Evolutionary conservation across 495 filamentous ascomycete genomes (phyloP).

Genomic region (Aspergillus incahuasiensis): DNA sequence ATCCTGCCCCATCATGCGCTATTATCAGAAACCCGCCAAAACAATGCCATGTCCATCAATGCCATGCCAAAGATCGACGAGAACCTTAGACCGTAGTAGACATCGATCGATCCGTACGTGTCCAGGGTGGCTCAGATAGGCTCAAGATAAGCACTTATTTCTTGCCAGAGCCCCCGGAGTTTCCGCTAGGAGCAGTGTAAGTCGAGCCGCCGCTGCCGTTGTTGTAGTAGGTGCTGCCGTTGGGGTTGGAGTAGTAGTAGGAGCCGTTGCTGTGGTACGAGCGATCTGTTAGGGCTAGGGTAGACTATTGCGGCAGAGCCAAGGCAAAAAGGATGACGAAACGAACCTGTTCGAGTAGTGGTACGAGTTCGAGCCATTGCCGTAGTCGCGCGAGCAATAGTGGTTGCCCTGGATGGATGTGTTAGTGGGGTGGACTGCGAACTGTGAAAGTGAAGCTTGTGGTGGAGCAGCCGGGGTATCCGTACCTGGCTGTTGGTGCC

Average conservation of each 20-base stretch:
- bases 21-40: too few species aligned
- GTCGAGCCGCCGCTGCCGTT: slow-evolving; percentile 34
- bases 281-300: too few species aligned
- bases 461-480: neutral
- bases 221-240: slow-evolving; percentile 50
- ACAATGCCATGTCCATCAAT: too few species aligned
- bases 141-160: slow-evolving; percentile 16
- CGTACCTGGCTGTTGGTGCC: slow-evolving; percentile 49
- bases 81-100: too few species aligned
- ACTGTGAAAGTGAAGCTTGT: neutral
- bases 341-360: slow-evolving; percentile 47
- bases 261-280: slow-evolving; percentile 36
- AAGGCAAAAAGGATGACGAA: neutral
- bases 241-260: slow-evolving; percentile 51
- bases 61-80: too few species aligned
- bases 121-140: too few species aligned
- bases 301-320: too few species aligned
- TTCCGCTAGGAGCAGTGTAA: slow-evolving; percentile 32
- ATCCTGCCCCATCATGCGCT: too few species aligned
- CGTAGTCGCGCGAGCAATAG: slow-evolving; percentile 48
- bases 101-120: too few species aligned
- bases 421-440: neutral
- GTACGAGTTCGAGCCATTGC: slow-evolving; percentile 38
- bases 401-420: slow-evolving; percentile 37
- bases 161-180: slow-evolving; percentile 14